Conservation (phyloP, 805 yeast species). For the Lipomyces starkeyi region DNA sequence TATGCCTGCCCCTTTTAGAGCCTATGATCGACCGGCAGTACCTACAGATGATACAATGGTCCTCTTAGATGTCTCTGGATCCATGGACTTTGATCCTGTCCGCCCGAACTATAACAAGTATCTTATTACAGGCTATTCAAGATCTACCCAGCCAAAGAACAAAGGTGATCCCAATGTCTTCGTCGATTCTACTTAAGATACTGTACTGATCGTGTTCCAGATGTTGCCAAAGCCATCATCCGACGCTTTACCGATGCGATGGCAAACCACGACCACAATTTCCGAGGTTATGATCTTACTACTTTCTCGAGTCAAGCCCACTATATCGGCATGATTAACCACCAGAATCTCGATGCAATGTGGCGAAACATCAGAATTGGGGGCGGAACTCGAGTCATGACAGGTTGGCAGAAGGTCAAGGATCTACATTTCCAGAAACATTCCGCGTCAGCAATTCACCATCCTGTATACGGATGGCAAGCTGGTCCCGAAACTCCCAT, state of each 20-base stretch:
- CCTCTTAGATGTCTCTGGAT: slow-evolving; percentile 10
- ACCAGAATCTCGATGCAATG: not conserved
- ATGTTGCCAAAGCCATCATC: slow-evolving; percentile 1
- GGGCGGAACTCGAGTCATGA: slow-evolving; percentile 12
- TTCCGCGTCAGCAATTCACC: slow-evolving; percentile 2
- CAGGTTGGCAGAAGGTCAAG: slow-evolving; percentile 8
- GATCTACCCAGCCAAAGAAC: not conserved
- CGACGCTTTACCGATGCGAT: not conserved
- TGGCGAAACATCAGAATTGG: slow-evolving; percentile 8
- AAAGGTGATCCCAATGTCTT: not conserved
- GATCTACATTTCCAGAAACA: slow-evolving; percentile 1
- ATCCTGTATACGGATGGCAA: slow-evolving; percentile 11
- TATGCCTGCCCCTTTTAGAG: not conserved
- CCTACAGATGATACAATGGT: not conserved
- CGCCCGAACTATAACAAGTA: slow-evolving; percentile 1
- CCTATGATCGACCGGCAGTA: slow-evolving; percentile 1
- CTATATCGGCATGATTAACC: not conserved
- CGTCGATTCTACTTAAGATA: not conserved
- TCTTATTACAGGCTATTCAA: slow-evolving; percentile 4
- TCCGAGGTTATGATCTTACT: not conserved
- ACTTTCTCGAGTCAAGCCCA: slow-evolving; percentile 2
- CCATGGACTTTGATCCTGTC: slow-evolving; percentile 8
- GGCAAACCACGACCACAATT: not conserved
- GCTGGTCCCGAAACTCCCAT: slow-evolving; percentile 3
- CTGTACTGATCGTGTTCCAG: not conserved